A percentile compares a stretch with the other conserved stretches of the same genome.
Conservation (phyloP, 2,329 filamentous ascomycete genomes). For the Exophiala bonariae region DNA sequence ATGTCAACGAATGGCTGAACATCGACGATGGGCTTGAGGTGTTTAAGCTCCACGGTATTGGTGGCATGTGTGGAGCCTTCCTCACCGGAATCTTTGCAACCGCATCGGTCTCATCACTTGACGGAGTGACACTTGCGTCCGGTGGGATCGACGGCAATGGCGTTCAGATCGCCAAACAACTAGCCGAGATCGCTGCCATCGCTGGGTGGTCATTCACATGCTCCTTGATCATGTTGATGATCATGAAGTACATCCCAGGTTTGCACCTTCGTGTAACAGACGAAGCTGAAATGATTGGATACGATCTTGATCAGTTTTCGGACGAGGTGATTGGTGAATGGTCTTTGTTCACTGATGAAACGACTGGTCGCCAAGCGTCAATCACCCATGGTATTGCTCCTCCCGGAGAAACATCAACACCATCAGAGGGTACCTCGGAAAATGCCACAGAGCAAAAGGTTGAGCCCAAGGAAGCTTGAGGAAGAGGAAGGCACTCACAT, state of each 20-base stretch:
- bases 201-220: conserved; percentile 55
- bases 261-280: conserved; percentile 56
- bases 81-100: conserved; percentile 59
- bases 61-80: conserved; percentile 59
- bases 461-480: conserved; percentile 4
- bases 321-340: conserved; percentile 59
- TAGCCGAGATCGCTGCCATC: conserved; percentile 58
- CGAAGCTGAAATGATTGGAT: conserved; percentile 55
- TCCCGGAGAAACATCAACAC: conserved; percentile 6
- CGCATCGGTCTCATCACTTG: conserved; percentile 43
- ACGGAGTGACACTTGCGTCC: conserved; percentile 47
- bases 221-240: conserved; percentile 51
- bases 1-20: conserved; percentile 54
- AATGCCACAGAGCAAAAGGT: conserved; percentile 9
- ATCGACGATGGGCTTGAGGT: conserved; percentile 62
- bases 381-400: conserved; percentile 13
- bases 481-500: too few species aligned
- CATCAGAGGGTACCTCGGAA: conserved; percentile 5
- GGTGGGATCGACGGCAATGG: conserved; percentile 58
- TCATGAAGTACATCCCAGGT: conserved; percentile 50
- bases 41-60: conserved; percentile 43
- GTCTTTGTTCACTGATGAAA: conserved; percentile 28
- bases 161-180: conserved; percentile 56
- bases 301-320: conserved; percentile 57
- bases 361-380: conserved; percentile 7